Evolutionary conservation across 768 basidiomycete species (phyloP), one percentile per base, ranked within the genome.

Genomic region (Chalciporus sphaerocephalus): DNA sequence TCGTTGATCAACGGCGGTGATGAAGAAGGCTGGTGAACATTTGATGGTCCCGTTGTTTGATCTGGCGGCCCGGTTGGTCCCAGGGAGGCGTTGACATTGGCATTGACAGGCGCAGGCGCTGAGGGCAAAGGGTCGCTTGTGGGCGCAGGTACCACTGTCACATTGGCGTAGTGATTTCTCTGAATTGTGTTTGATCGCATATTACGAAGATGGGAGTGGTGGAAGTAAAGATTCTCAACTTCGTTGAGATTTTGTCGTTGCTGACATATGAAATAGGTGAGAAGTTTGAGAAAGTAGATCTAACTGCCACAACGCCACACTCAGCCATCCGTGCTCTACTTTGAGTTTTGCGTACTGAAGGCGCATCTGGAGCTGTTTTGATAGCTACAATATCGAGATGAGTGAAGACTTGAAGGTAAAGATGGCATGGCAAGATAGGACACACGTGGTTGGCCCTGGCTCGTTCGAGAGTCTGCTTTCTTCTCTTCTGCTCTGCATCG

Each of bases 191-290:
- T 43, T 6, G 59, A 51, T 25, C 57, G 62, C 7, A 49, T 46
- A 11, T 28, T 66, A 46, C 73, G 73, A 21, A 70, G 64, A 41
- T 84, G 80, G 0, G 84, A 83, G 57, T 84, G 82, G 39, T 80
- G 82, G 56, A 88, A 88, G 69, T 87, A 89, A 8, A 89, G 70
- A 56, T 88, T 88, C 62, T 89, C 87, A 5, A 89, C 87, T 66
- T 89, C 87, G 56, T 85, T 87, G 42, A 89, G 65, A 37, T 74
- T 86, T 64, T 89, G 86, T 47, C 80, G 76, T 80, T 86, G 83
- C 85, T 87, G 57, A 34, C 9, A 21, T 25, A 16, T 38, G 37
- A 12, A 36, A 24, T 4, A 9, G 21, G 37, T 48, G 38, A 57
- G 33, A 41, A 39, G 18, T 17, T n/a, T n/a, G 11, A 24, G 22